These are phyloP conservation scores for Axilococcus clingmanii DNA, from an alignment of 139 green algal genomes.

Conservation along the genomic window DNA sequence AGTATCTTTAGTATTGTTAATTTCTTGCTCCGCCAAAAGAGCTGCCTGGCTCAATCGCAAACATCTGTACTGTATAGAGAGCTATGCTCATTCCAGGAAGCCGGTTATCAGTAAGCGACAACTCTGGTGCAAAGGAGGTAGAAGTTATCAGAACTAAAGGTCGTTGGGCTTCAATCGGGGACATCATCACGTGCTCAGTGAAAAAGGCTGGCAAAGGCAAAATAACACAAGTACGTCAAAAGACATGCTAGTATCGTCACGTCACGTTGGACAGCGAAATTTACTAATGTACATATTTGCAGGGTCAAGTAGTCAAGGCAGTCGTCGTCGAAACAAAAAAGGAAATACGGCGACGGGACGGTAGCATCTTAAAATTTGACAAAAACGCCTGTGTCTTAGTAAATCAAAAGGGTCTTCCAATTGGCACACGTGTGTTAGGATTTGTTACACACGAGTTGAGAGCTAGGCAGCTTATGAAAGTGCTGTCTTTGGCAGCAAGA, in stretches of 20 bases:
- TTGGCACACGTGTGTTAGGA: constrained; percentile 48
- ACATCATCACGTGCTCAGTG: constrained; percentile 52
- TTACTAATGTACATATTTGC: constrained; percentile 1
- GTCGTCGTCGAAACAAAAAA: constrained; percentile 56
- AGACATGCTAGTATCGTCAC: neutral
- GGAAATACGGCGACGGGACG: constrained; percentile 23
- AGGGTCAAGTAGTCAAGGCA: constrained; percentile 40
- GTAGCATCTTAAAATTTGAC: constrained; percentile 43
- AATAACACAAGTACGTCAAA: constrained; percentile 19
- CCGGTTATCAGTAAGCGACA: constrained; percentile 33
- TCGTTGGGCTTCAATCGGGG: constrained; percentile 26
- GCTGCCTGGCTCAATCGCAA: too few species aligned
- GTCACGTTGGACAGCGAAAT: too few species aligned
- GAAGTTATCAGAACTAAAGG: constrained; percentile 43
- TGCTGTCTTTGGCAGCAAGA: constrained; percentile 39
- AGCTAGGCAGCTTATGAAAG: constrained; percentile 39
- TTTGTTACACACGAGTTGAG: constrained; percentile 54
- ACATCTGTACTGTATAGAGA: neutral
- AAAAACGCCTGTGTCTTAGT: constrained; percentile 47
- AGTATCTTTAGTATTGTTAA: too few species aligned
- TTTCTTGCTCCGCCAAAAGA: too few species aligned
- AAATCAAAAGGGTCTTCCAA: constrained; percentile 37
- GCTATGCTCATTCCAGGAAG: constrained; percentile 28
- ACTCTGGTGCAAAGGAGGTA: constrained; percentile 43
- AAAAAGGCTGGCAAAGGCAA: constrained; percentile 40